Percentiles rank a stretch among this genome's conserved stretches.
Conservation (phyloP, 352 stramenopile species). For the Pythium periplocum region DNA sequence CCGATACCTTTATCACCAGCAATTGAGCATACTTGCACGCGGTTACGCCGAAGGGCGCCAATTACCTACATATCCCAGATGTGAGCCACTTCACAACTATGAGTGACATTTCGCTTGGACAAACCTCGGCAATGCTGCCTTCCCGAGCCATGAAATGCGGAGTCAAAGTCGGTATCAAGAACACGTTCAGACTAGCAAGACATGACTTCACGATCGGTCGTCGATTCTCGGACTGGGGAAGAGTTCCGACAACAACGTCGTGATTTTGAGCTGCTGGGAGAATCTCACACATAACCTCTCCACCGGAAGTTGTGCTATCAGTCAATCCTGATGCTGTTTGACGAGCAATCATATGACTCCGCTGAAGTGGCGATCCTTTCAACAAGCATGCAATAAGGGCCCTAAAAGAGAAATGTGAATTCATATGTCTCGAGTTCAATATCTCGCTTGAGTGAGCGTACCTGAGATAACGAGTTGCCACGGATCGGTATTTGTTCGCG, state of each 20-base stretch:
- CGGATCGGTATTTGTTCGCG: slow-evolving; percentile 21
- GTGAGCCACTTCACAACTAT: not conserved
- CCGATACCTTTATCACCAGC: slow-evolving; percentile 38
- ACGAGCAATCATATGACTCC: slow-evolving; percentile 16
- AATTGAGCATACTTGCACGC: slow-evolving; percentile 43
- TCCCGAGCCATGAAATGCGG: slow-evolving; percentile 52
- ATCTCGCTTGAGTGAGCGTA: slow-evolving; percentile 9
- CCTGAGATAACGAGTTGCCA: slow-evolving; percentile 47
- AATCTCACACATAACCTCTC: slow-evolving; percentile 16
- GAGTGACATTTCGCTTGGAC: slow-evolving; percentile 2
- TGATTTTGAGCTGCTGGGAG: slow-evolving; percentile 17
- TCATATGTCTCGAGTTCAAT: not conserved
- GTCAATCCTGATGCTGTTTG: slow-evolving; percentile 8
- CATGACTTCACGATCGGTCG: slow-evolving; percentile 12
- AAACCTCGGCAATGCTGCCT: slow-evolving; percentile 37
- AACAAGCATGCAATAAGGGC: slow-evolving; percentile 40
- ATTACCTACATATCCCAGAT: slow-evolving; percentile 10
- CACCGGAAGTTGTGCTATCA: not conserved
- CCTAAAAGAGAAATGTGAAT: slow-evolving; percentile 10
- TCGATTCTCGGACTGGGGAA: too few species aligned
- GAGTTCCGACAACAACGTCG: slow-evolving; percentile 16
- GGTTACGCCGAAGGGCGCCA: slow-evolving; percentile 8
- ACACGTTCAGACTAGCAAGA: slow-evolving; percentile 30
- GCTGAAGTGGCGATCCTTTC: slow-evolving; percentile 32
- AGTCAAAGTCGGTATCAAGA: slow-evolving; percentile 53